Evolutionary conservation across 495 filamentous ascomycete species (phyloP), one percentile per base, ranked within the genome.

Genomic region (Pyrenula aspistea): DNA sequence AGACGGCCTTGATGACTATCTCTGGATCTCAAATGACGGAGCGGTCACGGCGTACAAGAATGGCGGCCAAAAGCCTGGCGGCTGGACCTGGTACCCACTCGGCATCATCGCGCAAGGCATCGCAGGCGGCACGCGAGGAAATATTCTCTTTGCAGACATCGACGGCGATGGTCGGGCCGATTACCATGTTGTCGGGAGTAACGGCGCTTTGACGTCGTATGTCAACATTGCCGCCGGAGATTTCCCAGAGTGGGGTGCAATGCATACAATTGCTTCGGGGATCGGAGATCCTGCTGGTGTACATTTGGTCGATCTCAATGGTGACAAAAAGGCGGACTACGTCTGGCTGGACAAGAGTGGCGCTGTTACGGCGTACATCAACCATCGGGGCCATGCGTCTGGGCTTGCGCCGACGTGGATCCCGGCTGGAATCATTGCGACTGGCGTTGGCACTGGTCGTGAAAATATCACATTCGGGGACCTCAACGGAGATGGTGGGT

Each of bases 1-100:
- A 36, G 61, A 70, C 25, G 72, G 71, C 0, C 57, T 73, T 3
- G 72, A 73, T 57, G 73, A 76, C 52, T 64, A 70, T 15, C 65
- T 73, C 56, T 70, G 64, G 57, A 62, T 70, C 31, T 49, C 36
- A 19, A 12, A 47, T 2, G 53, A 57, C 22, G 65, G 63, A 1
- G 55, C 56, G 19, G 55, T 58, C 21, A 64, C 62, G 24, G 59
- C 58, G 1, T 48, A 57, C 31, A 61, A 66, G 48, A 64, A 64
- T 36, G 12, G 61, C 12, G 62, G 50, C 19, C 23, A 53, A 15
- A 57, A 55, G 19, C 10, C 22, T 61, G 22, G 49, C 53, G 21
- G 23, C 22, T 25, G 23, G 54, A 1, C 47, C 51, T 21, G 31
- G 51, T n/a, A n/a, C n/a, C n/a, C n/a, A n/a, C n/a, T n/a, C n/a